Evolutionary conservation across 2,329 filamentous ascomycete species (phyloP).

Genomic region (Xylariaceae sp.): DNA sequence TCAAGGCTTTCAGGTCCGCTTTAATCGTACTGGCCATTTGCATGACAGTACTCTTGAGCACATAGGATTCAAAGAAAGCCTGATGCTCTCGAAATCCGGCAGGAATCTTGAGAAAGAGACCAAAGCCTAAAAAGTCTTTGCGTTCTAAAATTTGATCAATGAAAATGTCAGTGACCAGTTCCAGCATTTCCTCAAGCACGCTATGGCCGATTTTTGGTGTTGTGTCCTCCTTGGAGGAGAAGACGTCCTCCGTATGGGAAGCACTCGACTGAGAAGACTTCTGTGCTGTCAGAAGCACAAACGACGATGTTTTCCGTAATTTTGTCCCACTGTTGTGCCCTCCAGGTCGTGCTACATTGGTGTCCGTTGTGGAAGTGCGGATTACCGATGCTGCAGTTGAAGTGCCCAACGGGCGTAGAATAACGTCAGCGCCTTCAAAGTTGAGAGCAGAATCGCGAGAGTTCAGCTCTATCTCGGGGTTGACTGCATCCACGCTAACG

Average conservation of each 20-base stretch:
- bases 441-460: constrained; percentile 74
- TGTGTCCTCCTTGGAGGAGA: constrained; percentile 52
- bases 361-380: constrained; percentile 58
- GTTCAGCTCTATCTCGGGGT: constrained; percentile 79
- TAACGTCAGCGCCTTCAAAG: constrained; percentile 80
- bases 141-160: constrained; percentile 77
- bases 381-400: constrained; percentile 63
- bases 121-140: constrained; percentile 87
- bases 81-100: constrained; percentile 93
- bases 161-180: constrained; percentile 74
- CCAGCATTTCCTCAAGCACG: constrained; percentile 69
- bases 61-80: constrained; percentile 88
- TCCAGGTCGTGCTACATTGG: constrained; percentile 37
- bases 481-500: constrained; percentile 78
- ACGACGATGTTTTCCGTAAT: constrained; percentile 79
- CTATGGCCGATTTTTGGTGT: constrained; percentile 56
- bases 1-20: constrained; percentile 64
- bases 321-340: constrained; percentile 49
- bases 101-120: constrained; percentile 79
- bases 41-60: constrained; percentile 69
- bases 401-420: constrained; percentile 66
- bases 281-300: constrained; percentile 76
- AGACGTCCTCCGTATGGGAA: constrained; percentile 57
- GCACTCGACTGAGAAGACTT: constrained; percentile 55
- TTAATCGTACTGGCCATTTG: constrained; percentile 66